Evolutionary conservation across 2,329 filamentous ascomycete species (phyloP).

Genomic region (Allantophomopsis lycopodina): DNA sequence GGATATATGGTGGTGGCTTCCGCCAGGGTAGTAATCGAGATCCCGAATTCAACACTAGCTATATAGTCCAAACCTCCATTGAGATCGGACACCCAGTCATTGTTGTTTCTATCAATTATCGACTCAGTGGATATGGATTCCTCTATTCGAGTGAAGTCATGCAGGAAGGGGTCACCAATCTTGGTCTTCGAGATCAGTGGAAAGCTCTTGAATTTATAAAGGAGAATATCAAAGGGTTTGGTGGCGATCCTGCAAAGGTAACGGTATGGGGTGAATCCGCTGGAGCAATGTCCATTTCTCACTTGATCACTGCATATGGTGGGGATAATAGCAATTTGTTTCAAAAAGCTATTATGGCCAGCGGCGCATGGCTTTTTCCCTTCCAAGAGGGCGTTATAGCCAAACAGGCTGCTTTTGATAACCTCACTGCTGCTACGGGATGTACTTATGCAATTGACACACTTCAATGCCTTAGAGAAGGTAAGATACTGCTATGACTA

Average conservation of each 20-base stretch:
- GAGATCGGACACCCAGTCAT: conserved; percentile 14
- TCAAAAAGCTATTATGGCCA: conserved; percentile 14
- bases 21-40: conserved; percentile 1
- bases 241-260: conserved; percentile 60
- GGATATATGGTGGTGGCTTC: conserved; percentile 27
- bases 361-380: too few relatives aligned
- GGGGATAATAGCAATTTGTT: conserved; percentile 31
- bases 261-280: conserved; percentile 62
- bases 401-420: not conserved
- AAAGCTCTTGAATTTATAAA: conserved; percentile 28
- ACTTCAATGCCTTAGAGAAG: conserved; percentile 7
- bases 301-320: conserved; percentile 32
- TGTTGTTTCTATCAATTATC: conserved; percentile 21
- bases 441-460: conserved; percentile 1
- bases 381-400: too few relatives aligned
- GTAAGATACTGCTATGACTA: too few relatives aligned
- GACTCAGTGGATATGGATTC: conserved; percentile 55
- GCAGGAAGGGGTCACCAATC: conserved; percentile 5
- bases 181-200: conserved; percentile 20
- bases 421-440: conserved; percentile 2
- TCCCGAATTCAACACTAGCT: conserved; percentile 16
- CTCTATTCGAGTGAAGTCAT: conserved; percentile 38
- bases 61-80: conserved; percentile 31
- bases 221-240: conserved; percentile 51
- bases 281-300: conserved; percentile 31